Evolutionary conservation across 2,329 filamentous ascomycete genomes (phyloP).

Genomic region (Neofusicoccum sp.): DNA sequence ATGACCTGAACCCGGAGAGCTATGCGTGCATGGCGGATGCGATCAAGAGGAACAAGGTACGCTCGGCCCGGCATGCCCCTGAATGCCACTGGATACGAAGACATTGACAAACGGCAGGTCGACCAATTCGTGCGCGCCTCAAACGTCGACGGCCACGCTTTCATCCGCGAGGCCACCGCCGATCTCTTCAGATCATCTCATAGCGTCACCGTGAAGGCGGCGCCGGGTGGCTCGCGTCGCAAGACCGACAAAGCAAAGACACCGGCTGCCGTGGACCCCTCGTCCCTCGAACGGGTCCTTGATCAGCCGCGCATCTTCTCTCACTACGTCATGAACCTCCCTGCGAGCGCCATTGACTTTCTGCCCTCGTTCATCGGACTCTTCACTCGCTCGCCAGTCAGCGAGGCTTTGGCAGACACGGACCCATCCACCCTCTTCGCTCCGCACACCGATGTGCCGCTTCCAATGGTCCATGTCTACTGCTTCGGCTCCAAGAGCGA

Average conservation of each 20-base stretch:
- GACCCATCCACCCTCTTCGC: slow-evolving; percentile 29
- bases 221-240: slow-evolving; percentile 6
- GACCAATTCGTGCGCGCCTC: slow-evolving; percentile 68
- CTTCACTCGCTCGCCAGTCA: slow-evolving; percentile 57
- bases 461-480: slow-evolving; percentile 90
- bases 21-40: slow-evolving; percentile 70
- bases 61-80: not conserved
- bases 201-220: slow-evolving; percentile 12
- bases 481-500: slow-evolving; percentile 85
- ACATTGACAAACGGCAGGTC: slow-evolving; percentile 42
- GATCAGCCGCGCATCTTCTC: slow-evolving; percentile 70
- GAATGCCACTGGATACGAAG: not conserved
- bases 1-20: slow-evolving; percentile 93
- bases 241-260: slow-evolving; percentile 21
- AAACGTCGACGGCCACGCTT: slow-evolving; percentile 77
- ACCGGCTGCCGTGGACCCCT: slow-evolving; percentile 35
- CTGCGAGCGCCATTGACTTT: slow-evolving; percentile 84
- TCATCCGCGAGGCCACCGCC: slow-evolving; percentile 71
- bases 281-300: slow-evolving; percentile 24
- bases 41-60: slow-evolving; percentile 69
- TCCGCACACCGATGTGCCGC: slow-evolving; percentile 49
- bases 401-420: not conserved
- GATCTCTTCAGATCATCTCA: slow-evolving; percentile 37
- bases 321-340: slow-evolving; percentile 99
- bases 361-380: slow-evolving; percentile 73